Evolutionary conservation across 2,329 filamentous ascomycete species (phyloP).

Genomic region (Diaporthe caulivora): DNA sequence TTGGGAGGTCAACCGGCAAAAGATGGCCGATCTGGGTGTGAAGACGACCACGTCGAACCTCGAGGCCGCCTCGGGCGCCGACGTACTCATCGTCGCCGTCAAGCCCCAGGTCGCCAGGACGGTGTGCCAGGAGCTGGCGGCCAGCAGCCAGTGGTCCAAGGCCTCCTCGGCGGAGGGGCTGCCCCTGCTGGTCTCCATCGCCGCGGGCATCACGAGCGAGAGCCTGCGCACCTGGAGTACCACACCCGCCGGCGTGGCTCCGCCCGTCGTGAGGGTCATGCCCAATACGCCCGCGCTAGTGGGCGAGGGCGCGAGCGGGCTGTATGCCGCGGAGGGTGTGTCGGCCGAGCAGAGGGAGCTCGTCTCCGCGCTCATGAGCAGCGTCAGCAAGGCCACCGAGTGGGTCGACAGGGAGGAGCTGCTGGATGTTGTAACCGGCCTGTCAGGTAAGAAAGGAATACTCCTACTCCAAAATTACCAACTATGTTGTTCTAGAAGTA

Average conservation of each 20-base stretch:
- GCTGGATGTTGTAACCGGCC: constrained; percentile 62
- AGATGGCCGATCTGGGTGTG: constrained; percentile 60
- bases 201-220: constrained; percentile 60
- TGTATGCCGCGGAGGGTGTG: constrained; percentile 57
- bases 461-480: not conserved
- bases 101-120: constrained; percentile 63
- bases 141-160: constrained; percentile 48
- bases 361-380: constrained; percentile 56
- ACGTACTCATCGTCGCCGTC: constrained; percentile 62
- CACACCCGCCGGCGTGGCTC: constrained; percentile 51
- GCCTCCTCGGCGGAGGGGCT: constrained; percentile 40
- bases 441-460: constrained; percentile 55
- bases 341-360: constrained; percentile 56
- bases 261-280: constrained; percentile 64
- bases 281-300: constrained; percentile 65
- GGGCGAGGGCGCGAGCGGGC: constrained; percentile 62
- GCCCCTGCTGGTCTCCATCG: constrained; percentile 63
- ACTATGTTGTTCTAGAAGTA: not conserved
- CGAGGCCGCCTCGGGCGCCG: constrained; percentile 57
- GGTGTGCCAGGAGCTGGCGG: constrained; percentile 61
- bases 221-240: constrained; percentile 59
- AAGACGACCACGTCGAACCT: constrained; percentile 60
- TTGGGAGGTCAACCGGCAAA: constrained; percentile 65
- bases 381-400: constrained; percentile 61
- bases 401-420: constrained; percentile 64